Base-by-base conservation (phyloP, 73 alveolate species). In the Symbiodinium natans region DNA sequence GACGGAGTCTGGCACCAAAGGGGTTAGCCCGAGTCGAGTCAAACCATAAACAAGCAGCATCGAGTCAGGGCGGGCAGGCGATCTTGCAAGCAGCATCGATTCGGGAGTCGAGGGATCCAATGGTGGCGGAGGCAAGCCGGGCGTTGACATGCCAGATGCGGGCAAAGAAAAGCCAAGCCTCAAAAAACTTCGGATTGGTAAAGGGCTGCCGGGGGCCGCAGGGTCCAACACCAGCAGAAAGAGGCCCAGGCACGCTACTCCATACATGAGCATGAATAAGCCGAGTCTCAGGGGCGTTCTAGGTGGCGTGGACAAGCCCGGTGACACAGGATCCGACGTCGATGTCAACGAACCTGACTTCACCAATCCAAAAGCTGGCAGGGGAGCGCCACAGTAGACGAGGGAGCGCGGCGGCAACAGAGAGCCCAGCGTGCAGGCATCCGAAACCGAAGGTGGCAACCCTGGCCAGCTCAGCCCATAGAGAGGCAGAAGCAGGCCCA, bases 1-100 rank as follows among this genome's bases (percentile, higher is more conserved):
- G 75, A 73, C 82, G 59, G 8, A 27, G 82, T 92, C 98, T 46
- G 75, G 56, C 33, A 92, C 90, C 23, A 59, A 31, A 73, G 73
- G n/a, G 0, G 34, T 13, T 4, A 41, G 77, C 33, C 34, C 98
- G 33, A 46, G n/a, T 0, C 82, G 43, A 25, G 98, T 74, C 40
- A 71, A 25, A 90, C 98, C 92, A 29, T 15, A 92, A n/a, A 77
- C 33, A 23, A 71, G 34, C 63, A 39, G 36, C 36, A 17, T 23
- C 23, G n/a, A 25, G 31, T 40, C 98, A 1, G 34, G 83, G 29
- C 84, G 39, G 2, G 92, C 92, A 48, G 46, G 38, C 31, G 84
- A 25, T 68, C 41, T 34, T 40, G 25, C 15, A 2, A 56, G n/a
- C 56, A n/a, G 85, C 33, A 59, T 25, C 29, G 83, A 25, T 29